Evolutionary conservation across 129 eudicot species (phyloP), one percentile per base, ranked within the genome.

Genomic region (Calendula officinalis): DNA sequence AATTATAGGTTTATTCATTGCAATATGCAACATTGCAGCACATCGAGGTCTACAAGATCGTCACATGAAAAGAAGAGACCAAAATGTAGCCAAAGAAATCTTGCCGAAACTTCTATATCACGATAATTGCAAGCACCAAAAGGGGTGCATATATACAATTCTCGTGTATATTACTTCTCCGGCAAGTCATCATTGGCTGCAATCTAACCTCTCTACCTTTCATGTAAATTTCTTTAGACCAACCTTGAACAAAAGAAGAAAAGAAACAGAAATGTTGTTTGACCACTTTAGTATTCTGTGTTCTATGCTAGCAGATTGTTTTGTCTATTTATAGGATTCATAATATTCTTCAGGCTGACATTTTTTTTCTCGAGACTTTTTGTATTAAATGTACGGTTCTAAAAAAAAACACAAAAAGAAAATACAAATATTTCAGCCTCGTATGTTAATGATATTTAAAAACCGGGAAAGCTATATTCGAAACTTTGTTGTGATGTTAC

Each of bases 111-210:
- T 54, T 32, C 1, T 22, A 32, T 54, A 33, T 27, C 11, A 54
- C 60, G 60, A 54, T 9, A 54, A 2, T 8, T 32, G 39, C 15
- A 4, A 8, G 60, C 38, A n/a, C n/a, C n/a, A n/a, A n/a, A n/a
- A n/a, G n/a, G n/a, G n/a, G n/a, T n/a, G n/a, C n/a, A n/a, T n/a
- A n/a, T n/a, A 30, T 54, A 33, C 39, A 54, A 54, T 8, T 54
- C 8, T 32, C 39, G 60, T 54, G 11, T 54, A 10, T 33, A 54
- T 54, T 54, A 54, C 60, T 54, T 54, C 32, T 30, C 60, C 60
- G 60, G 60, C 60, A 54, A 54, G 60, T 54, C 60, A 54, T 54
- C 60, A 36, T 54, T 54, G 60, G 40, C 60, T 54, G 8, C 60
- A 30, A 54, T 54, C 60, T 54, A 54, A 54, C 60, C 39, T 54